Percentiles rank a stretch among this genome's conserved stretches.
phyloP scores from a whole-genome alignment of 257 asterid genomes.

The Nicotiana noctiflora region DNA sequence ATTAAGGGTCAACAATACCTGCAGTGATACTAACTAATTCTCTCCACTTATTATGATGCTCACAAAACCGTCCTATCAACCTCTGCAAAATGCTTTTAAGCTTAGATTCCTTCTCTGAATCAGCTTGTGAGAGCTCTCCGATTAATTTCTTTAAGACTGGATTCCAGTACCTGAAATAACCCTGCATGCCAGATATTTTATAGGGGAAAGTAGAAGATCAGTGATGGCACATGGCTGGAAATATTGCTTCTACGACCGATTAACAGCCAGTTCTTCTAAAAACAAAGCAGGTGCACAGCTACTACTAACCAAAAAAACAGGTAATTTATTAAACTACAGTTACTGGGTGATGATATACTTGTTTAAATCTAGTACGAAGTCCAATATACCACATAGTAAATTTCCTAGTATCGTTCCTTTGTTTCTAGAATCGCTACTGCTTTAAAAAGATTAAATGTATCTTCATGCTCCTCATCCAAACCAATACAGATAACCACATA shows the following conservation, averaged over 20 bases:
- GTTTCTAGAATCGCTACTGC: neutral
- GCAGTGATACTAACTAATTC: constrained; percentile 65
- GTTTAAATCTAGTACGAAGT: neutral
- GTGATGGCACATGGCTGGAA: neutral
- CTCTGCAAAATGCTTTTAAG: constrained; percentile 84
- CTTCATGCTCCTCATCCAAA: neutral
- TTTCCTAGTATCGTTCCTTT: neutral
- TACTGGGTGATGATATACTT: neutral
- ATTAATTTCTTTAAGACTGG: constrained; percentile 54
- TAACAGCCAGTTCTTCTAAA: neutral
- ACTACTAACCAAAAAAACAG: neutral
- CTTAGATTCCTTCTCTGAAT: constrained; percentile 77
- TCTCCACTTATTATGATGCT: constrained; percentile 77
- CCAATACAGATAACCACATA: neutral
- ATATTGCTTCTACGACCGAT: neutral
- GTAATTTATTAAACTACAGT: neutral
- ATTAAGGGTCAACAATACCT: constrained; percentile 40
- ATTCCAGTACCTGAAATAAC: constrained; percentile 84
- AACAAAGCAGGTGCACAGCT: neutral
- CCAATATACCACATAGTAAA: neutral
- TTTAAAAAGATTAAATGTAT: neutral
- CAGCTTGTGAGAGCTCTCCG: constrained; percentile 79
- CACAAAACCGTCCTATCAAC: constrained; percentile 64
- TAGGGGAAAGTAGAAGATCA: neutral
- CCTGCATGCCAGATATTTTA: constrained; percentile 39